Percentiles rank a stretch among this genome's conserved stretches.
These are phyloP conservation scores for Notholithocarpus densiflorus DNA, from an alignment of 306 rosid genomes.

Conservation along the genomic window DNA sequence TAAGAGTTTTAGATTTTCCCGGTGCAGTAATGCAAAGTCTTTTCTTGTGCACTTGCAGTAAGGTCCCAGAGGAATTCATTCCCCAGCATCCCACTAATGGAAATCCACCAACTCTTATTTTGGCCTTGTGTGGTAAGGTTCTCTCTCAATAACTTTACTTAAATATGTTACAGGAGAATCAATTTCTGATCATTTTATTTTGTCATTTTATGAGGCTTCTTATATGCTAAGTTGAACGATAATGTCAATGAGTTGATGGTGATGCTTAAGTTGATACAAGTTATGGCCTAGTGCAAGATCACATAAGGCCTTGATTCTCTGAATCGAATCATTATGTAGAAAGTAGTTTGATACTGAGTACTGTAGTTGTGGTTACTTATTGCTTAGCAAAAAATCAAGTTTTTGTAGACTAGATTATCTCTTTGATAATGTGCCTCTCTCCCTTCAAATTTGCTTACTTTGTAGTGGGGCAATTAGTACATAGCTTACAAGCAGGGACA, in stretches of 20 bases:
- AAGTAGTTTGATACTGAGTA: neutral
- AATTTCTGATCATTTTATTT: neutral
- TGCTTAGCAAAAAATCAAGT: neutral
- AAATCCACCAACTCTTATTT: constrained; percentile 88
- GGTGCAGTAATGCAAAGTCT: constrained; percentile 21
- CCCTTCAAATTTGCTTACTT: neutral
- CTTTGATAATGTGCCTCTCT: neutral
- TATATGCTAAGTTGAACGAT: neutral
- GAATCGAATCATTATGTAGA: neutral
- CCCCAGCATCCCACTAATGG: constrained; percentile 90
- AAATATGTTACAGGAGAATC: neutral
- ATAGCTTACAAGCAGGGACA: neutral
- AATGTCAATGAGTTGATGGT: neutral
- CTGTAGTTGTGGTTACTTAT: no score
- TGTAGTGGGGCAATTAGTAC: neutral
- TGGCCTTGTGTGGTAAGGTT: constrained; percentile 67
- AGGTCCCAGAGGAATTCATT: constrained; percentile 84
- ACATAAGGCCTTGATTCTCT: neutral
- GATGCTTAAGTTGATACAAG: neutral
- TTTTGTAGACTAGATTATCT: neutral
- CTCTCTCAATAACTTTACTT: neutral
- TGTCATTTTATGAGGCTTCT: neutral
- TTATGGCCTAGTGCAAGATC: neutral
- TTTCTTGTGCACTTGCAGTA: constrained; percentile 51
- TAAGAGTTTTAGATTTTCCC: constrained; percentile 1